phyloP scores from a whole-genome alignment of 441 rosid genomes.

The Erodium texanum region DNA sequence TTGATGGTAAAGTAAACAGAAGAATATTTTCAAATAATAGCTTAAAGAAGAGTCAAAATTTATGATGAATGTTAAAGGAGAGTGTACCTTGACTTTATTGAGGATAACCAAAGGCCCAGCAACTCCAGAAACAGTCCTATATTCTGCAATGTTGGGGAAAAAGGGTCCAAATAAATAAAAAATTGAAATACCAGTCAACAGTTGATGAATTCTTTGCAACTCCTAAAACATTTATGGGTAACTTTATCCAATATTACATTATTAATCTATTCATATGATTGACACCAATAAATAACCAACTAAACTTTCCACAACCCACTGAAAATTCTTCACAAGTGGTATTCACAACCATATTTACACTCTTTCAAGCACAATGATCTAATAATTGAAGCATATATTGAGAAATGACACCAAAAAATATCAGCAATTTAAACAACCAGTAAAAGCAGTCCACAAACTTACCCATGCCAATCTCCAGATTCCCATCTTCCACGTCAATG shows the following conservation, averaged over 20 bases:
- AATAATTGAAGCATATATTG: not conserved
- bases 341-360: not conserved
- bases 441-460: not conserved
- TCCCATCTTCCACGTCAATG: not conserved
- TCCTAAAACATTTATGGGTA: not conserved
- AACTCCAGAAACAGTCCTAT: conserved; percentile 4
- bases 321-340: not conserved
- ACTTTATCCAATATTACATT: not conserved
- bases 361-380: not conserved
- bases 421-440: not conserved
- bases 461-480: conserved; percentile 4
- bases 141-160: not conserved
- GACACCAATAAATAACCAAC: not conserved
- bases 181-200: not conserved
- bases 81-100: not conserved
- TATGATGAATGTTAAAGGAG: not conserved
- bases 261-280: not conserved
- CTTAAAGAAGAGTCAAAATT: not conserved
- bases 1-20: not conserved
- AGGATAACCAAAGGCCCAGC: not conserved
- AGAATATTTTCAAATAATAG: not conserved
- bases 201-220: not conserved
- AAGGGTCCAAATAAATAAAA: too few species aligned
- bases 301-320: not conserved
- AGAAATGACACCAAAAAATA: not conserved